Conservation (phyloP, 2,329 filamentous ascomycete genomes). For the Talaromyces sp. region DNA sequence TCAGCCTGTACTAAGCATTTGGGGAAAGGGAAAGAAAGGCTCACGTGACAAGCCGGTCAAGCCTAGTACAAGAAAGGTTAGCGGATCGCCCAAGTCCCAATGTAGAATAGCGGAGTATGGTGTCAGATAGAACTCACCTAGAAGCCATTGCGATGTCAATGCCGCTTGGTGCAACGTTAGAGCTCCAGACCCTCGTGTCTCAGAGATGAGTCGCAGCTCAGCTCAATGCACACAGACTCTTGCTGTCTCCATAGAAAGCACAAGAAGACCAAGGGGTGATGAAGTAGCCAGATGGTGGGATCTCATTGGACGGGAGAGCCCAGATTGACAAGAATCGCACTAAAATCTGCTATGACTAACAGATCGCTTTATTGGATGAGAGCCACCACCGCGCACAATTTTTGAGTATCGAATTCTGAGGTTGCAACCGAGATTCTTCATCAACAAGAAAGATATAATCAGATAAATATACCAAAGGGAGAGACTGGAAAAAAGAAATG, state of each 20-base stretch:
- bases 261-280: background rate
- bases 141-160: conserved; percentile 37
- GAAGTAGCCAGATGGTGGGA: conserved; percentile 10
- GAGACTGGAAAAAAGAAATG: background rate
- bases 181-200: background rate
- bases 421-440: background rate
- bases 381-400: conserved; percentile 5
- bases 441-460: background rate
- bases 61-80: conserved; percentile 51
- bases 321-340: background rate
- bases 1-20: background rate
- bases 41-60: conserved; percentile 84
- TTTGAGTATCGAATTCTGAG: background rate
- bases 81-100: conserved; percentile 20
- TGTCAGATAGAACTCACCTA: conserved; percentile 32
- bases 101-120: background rate
- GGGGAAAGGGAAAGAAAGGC: conserved; percentile 29
- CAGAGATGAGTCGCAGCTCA: background rate
- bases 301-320: conserved; percentile 7
- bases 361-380: conserved; percentile 10
- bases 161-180: background rate
- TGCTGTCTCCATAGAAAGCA: conserved; percentile 3
- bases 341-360: conserved; percentile 10
- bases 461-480: background rate
- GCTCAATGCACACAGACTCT: background rate